Base-by-base conservation (phyloP, 2,329 filamentous ascomycete species). In the Onygenales sp. region DNA sequence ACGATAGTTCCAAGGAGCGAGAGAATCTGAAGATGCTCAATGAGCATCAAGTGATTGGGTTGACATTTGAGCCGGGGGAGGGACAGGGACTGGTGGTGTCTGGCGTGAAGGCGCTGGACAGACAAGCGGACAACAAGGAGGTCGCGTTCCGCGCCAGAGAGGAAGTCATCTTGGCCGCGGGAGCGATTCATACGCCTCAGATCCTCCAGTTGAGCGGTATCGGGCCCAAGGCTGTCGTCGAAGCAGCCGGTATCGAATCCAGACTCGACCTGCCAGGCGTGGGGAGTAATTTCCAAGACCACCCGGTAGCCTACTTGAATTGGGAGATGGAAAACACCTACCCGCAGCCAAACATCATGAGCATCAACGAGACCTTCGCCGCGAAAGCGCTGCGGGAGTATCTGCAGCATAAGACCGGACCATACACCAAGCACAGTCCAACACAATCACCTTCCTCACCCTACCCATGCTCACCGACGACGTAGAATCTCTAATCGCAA, bases 181-280 rank as follows among this genome's bases (percentile, higher is more conserved):
- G 71, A 1, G 63, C 67, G 1, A 60, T 72, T 11, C 56, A 75
- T 69, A 4, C 74, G 70, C 8, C 61, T 6, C 69, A 76, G 50
- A 64, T 78, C n/a, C 67, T 79, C 2, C 72, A 77, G 56, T 63
- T 75, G 6, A 76, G 73, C 42, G 76, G 76, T 2, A 69, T 79
- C 17, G 76, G 76, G 0, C 64, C 67, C 5, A 56, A 60, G 10
- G 56, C 59, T 11, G 57, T 74, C 1, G 59, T 79, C 8, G 53
- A 66, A 1, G 59, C 59, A 7, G 62, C 71, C 31, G 63, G 63
- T 1, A 74, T 79, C 11, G 55, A 64, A 0, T 60, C 72, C 0
- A 55, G 74, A 2, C 63, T 69, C 0, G 69, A 77, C 52, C 64
- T 78, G 0, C 74, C 77, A 0, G 74, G 70, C 2, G 76, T 79